Base-by-base conservation (phyloP, 768 basidiomycete species). In the Suillus cothurnatus region DNA sequence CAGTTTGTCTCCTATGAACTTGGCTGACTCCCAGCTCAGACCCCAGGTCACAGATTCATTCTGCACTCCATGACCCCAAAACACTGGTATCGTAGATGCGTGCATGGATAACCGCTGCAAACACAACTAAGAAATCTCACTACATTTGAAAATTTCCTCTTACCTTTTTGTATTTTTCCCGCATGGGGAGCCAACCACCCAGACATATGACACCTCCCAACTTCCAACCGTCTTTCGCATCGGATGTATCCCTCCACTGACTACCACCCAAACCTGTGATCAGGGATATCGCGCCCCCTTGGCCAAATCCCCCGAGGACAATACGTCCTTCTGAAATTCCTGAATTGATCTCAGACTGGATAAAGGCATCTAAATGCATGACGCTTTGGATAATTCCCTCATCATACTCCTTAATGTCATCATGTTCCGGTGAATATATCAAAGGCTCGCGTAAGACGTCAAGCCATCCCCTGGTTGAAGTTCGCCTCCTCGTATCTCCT, bases 231-330 rank as follows among this genome's bases (percentile, higher is more conserved):
- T 36, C 60, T 41, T 59, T 21, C 8, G 12, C n/a, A 19, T 41
- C 39, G 12, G 58, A 31, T 84, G 9, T 12, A 23, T 31, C n/a
- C 45, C 63, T 61, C 63, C 41, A 63, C 12, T 55, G 41, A 23
- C 52, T 41, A 3, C 80, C 81, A 2, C 86, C 90, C 62, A 95
- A 77, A 8, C 87, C 92, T 2, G 87, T 86, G 47, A 94, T 77
- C 7, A 93, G 78, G 17, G 87, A 81, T 82, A 95, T 88, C 19
- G 88, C 86, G 47, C 81, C 91, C 41, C 92, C 93, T 75, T 95
- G 93, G 65, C 87, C 89, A 80, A 94, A 95, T 11, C 94, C 94
- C 32, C 93, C 93, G 23, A 96, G 77, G 28, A 95, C 82, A 70
- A 95, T 90, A 64, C 89, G 84, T 64, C 81, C 79, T 26, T 90